Evolutionary conservation across 2,329 filamentous ascomycete species (phyloP), one percentile per base, ranked within the genome.

Genomic region (Botryotinia narcissicola): DNA sequence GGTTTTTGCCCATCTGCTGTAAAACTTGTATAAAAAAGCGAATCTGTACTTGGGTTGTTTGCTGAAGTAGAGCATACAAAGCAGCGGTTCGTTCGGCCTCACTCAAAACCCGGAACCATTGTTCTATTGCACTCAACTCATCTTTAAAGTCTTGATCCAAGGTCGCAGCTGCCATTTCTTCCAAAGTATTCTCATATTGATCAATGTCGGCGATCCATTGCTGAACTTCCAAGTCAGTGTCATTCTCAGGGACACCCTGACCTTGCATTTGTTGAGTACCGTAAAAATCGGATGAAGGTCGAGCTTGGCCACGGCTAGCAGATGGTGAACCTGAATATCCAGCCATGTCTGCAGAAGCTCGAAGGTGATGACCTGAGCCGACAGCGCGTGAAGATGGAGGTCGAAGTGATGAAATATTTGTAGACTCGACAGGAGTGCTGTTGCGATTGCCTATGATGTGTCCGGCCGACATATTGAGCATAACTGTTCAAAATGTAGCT

Each of bases 191-290:
- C 86, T 99, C 96, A 80, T 98, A 98, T 83, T 98, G 95, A 82
- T 99, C 96, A 78, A 99, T 98, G 80, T 99, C 96, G 73, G 95
- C 94, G 79, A 99, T 95, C 96, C 96, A 99, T 84, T 99, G 95
- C 85, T 98, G 95, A 69, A 95, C 94, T 77, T 95, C 93, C 83
- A 95, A 95, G 82, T 98, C 96, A 82, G 92, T 90, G 83, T 98
- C 96, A 76, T 85, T 83, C 72, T 98, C 95, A 32, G 88, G 84
- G 78, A 88, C 90, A 77, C 86, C 88, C 75, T 93, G 91, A 79
- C 86, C 88, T 79, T 90, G 90, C 76, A 87, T 87, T 81, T 91
- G 88, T 80, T 93, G 90, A 61, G 88, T 84, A 76, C 93, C 95
- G 83, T 95, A 97, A 83, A 98, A 94, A 82, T 99, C 96, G 32